Evolutionary conservation across 306 rosid genomes (phyloP), one percentile per base, ranked within the genome.

Genomic region (Pyrus pyrifolia): DNA sequence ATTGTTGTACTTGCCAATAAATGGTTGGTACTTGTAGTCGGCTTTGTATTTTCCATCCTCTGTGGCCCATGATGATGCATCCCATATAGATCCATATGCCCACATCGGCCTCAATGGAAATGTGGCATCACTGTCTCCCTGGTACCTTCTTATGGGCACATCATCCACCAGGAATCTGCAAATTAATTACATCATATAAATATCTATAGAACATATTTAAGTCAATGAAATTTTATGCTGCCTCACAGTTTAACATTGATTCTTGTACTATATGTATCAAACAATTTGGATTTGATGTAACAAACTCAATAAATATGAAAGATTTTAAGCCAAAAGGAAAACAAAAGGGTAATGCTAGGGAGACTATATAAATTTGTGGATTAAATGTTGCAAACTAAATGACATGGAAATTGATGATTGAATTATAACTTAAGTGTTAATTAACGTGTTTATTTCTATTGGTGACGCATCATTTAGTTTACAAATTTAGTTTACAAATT

Each of bases 21-120:
- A 95, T 19, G 99, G 99, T 71, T 95, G 93, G 86, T 87, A 91
- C 4, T 57, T 77, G 78, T 95, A 95, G 77, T 95, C 86, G 17
- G 93, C 97, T 71, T 85, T 92, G 96, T 92, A 91, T 83, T 89
- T 95, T 53, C 97, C 99, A 67, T 80, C 82, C 72, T 95, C 97
- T 27, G 97, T 92, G 3, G 99, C 97, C 99, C 99, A 95, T 3
- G 87, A 27, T 23, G 97, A 95, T 46, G 99, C 99, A 80, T 92
- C 99, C 99, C 99, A 92, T 76, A 92, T 91, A 21, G 97, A 91
- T 31, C 98, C 99, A 68, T 91, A 95, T 63, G 82, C 82, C 85
- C 88, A 87, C 99, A 95, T 87, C 71, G 95, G 88, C 64, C 99
- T 84, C 64, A 70, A 25, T 27, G 97, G 99, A 70, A 84, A 95